Conservation (phyloP, 495 filamentous ascomycete species). For the Penicillium waksmanii region DNA sequence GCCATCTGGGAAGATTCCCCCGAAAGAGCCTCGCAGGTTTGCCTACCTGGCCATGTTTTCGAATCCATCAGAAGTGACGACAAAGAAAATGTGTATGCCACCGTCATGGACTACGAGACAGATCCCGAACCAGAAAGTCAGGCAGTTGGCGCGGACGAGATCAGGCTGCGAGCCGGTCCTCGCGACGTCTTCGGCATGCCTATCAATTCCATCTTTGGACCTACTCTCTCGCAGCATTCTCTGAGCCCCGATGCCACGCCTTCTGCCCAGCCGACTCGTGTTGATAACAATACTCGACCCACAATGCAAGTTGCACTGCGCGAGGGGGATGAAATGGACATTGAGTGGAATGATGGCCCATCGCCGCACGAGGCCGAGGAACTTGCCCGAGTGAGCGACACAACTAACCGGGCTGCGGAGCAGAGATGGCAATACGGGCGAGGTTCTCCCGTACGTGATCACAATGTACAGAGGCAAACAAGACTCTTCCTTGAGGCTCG, state of each 20-base stretch:
- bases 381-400: not conserved
- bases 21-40: not conserved
- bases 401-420: not conserved
- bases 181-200: not conserved
- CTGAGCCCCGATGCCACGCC: not conserved
- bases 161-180: not conserved
- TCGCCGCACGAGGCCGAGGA: not conserved
- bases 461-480: not conserved
- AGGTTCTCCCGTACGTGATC: constrained; percentile 8
- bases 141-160: not conserved
- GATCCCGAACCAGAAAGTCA: not conserved
- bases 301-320: not conserved
- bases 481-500: constrained; percentile 28
- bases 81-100: constrained; percentile 9
- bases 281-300: not conserved
- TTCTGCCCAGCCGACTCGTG: not conserved
- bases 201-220: not conserved
- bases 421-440: not conserved
- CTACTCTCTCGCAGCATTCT: not conserved
- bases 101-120: not conserved
- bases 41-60: not conserved
- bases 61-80: not conserved
- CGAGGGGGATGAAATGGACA: not conserved
- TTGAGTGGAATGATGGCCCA: not conserved
- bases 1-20: not conserved